These are phyloP conservation scores for Aspergillus wentii DNA, from an alignment of 495 filamentous ascomycete species.

Conservation along the genomic window DNA sequence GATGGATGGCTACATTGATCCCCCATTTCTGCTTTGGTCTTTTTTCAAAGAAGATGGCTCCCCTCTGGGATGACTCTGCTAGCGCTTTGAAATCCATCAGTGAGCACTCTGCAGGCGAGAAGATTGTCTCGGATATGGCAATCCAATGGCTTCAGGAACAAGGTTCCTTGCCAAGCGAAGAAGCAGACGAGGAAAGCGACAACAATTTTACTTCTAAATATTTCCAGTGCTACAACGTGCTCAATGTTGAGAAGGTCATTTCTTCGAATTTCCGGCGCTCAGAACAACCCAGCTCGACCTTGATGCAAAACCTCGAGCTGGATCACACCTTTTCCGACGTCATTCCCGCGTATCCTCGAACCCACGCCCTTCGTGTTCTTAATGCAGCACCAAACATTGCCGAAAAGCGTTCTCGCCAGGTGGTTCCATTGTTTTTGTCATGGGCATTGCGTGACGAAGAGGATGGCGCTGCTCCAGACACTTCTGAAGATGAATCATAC, in stretches of 20 bases:
- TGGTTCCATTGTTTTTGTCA: conserved; percentile 80
- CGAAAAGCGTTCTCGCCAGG: conserved; percentile 75
- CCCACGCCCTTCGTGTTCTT: conserved; percentile 76
- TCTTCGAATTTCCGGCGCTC: conserved; percentile 18
- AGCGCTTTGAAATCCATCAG: conserved; percentile 70
- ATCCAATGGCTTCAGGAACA: conserved; percentile 73
- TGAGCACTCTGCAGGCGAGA: conserved; percentile 64
- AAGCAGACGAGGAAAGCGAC: conserved; percentile 20
- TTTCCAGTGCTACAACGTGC: conserved; percentile 79
- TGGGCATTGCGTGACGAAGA: conserved; percentile 59
- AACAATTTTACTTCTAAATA: conserved; percentile 38
- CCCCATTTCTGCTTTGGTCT: conserved; percentile 86
- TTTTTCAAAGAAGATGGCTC: conserved; percentile 75
- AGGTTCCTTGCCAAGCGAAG: conserved; percentile 29
- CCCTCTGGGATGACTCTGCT: conserved; percentile 79
- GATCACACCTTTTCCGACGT: conserved; percentile 27
- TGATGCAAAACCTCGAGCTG: conserved; percentile 29
- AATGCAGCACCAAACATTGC: conserved; percentile 66
- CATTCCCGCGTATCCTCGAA: conserved; percentile 48
- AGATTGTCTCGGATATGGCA: conserved; percentile 63
- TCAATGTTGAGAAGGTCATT: conserved; percentile 47
- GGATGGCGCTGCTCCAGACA: conserved; percentile 22
- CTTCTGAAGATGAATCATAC: conserved; percentile 12
- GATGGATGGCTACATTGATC: conserved; percentile 66
- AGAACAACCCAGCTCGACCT: conserved; percentile 14